phyloP scores from a whole-genome alignment of 768 basidiomycete species.

The Podaxis rugospora region DNA sequence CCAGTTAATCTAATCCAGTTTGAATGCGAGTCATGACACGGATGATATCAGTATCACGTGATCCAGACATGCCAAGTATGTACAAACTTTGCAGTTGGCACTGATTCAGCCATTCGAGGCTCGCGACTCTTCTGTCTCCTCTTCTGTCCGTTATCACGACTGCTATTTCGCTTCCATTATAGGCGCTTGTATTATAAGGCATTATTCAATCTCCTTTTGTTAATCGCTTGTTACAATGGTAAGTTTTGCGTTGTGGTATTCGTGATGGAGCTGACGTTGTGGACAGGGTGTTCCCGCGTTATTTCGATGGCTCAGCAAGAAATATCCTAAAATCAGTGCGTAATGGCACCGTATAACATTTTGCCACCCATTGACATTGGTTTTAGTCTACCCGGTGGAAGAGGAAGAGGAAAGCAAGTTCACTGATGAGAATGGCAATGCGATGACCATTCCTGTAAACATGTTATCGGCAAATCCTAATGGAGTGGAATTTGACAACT shows the following conservation, averaged over 20 bases:
- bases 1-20: not conserved
- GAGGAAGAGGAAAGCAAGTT: constrained; percentile 82
- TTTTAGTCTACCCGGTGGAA: constrained; percentile 65
- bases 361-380: not conserved
- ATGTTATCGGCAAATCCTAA: constrained; percentile 88
- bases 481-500: constrained; percentile 89
- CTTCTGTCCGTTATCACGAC: not conserved
- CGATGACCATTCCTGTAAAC: constrained; percentile 71
- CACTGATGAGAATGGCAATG: constrained; percentile 60
- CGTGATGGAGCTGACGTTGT: not conserved
- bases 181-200: not conserved
- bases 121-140: not conserved
- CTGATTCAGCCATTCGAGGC: constrained; percentile 1
- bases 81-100: constrained; percentile 3
- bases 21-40: not conserved
- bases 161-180: not conserved
- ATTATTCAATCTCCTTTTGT: not conserved
- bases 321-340: constrained; percentile 95
- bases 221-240: constrained; percentile 6
- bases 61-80: not conserved
- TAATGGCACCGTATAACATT: constrained; percentile 12
- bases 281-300: constrained; percentile 92
- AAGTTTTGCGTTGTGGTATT: not conserved
- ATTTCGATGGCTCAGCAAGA: constrained; percentile 98
- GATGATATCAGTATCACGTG: constrained; percentile 6